Evolutionary conservation across 2,329 filamentous ascomycete genomes (phyloP), one percentile per base, ranked within the genome.

Genomic region (Colletotrichum costaricense): DNA sequence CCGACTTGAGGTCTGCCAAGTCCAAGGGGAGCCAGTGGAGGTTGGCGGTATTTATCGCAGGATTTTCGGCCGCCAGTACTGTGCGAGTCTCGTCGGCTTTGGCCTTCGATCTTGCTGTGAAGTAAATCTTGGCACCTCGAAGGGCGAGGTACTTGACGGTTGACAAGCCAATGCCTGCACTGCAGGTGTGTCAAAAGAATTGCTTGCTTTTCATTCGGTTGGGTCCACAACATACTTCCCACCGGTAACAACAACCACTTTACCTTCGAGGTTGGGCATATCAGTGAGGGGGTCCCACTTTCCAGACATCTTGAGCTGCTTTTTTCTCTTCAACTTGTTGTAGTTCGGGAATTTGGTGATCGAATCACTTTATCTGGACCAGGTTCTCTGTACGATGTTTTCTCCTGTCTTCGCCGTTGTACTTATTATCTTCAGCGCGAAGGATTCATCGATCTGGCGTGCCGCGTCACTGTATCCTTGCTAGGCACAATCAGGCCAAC

Each of bases 91-190:
- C 54, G 3, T 68, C 52, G 2, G 77, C 76, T 42, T 77, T 79
- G 3, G 63, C 69, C 65, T 78, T 71, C 19, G 75, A 75, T 9
- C 79, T 68, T 16, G 77, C 72, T 1, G 76, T 76, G 35, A 78
- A 72, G 58, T 80, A 80, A 4, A 80, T 77, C 55, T 76, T 79
- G 9, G 78, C 78, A n/a, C 78, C 77, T 22, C 70, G 72, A 4
- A 75, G 58, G 6, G 76, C 78, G 2, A 80, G 75, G 22, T 76
- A 72, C 58, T 78, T 80, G 49, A 77, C 70, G 1, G 77, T 77
- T 2, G 75, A 65, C 9, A 76, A 67, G 2, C 79, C 79, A 3
- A 79, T 76, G 5, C 79, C 79, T 19, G 75, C 55, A 55, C 78
- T 78, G 33, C 5, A 33, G 8, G 11, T 19, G 65, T 60, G n/a